Percentiles rank a stretch among this genome's conserved stretches.
Conservation (phyloP, 2,329 filamentous ascomycete genomes). For the Zymoseptoria tritici region DNA sequence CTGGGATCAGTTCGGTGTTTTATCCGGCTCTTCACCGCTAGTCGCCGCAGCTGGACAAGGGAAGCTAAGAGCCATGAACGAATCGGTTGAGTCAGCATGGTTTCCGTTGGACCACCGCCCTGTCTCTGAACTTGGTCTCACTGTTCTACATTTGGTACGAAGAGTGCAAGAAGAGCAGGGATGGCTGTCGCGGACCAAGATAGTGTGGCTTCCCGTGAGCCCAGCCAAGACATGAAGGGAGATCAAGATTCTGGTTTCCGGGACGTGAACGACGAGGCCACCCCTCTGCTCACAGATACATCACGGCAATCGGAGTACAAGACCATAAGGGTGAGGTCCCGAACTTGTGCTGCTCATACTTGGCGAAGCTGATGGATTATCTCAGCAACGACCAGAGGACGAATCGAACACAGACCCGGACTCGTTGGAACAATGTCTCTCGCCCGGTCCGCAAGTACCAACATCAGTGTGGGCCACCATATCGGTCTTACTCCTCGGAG, state of each 20-base stretch:
- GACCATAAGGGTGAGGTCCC: conserved; percentile 15
- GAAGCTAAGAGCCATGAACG: no score
- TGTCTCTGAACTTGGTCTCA: no score
- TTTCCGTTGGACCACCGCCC: no score
- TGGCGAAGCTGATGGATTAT: not conserved
- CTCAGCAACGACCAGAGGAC: conserved; percentile 11
- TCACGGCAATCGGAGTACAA: conserved; percentile 8
- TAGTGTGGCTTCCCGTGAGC: not conserved
- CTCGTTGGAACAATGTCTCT: not conserved
- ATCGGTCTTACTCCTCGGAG: conserved; percentile 38
- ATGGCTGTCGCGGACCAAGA: no score
- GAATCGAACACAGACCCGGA: not conserved
- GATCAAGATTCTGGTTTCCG: not conserved
- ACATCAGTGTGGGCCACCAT: conserved; percentile 21
- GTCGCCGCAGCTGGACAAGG: no score
- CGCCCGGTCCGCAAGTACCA: conserved; percentile 5
- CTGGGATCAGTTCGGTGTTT: no score
- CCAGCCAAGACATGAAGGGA: not conserved
- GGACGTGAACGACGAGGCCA: not conserved
- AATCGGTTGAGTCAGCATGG: no score
- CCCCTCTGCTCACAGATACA: not conserved
- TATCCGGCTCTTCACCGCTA: no score
- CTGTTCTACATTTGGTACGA: no score
- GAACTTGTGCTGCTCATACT: not conserved
- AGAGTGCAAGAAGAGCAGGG: no score